Evolutionary conservation across 768 basidiomycete species (phyloP).

Genomic region (Lyophyllum shimeji): DNA sequence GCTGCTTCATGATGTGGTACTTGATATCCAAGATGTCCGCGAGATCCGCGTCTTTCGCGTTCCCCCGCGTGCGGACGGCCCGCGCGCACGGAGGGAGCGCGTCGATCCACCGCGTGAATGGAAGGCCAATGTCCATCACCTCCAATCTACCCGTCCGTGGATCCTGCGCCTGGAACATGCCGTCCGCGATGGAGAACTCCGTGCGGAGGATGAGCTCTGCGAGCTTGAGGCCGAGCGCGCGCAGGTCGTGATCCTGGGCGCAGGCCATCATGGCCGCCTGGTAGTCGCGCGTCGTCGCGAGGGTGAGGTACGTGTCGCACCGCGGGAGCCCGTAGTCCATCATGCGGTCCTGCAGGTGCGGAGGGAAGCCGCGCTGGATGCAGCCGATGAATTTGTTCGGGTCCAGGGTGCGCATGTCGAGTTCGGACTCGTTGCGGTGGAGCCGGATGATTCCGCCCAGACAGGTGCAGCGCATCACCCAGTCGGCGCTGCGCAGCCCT

Average conservation of each 20-base stretch:
- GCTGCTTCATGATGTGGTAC: constrained; percentile 47
- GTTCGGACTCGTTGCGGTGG: constrained; percentile 40
- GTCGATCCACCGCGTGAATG: constrained; percentile 60
- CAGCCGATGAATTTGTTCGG: constrained; percentile 45
- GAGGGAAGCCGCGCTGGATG: constrained; percentile 42
- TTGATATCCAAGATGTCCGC: constrained; percentile 72
- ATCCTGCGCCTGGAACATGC: constrained; percentile 47
- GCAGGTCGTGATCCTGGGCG: constrained; percentile 47
- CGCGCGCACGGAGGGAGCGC: constrained; percentile 58
- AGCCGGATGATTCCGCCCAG: constrained; percentile 56
- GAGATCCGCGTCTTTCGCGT: constrained; percentile 41
- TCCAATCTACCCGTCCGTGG: constrained; percentile 41
- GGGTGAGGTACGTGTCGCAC: constrained; percentile 48
- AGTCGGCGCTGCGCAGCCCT: constrained; percentile 53
- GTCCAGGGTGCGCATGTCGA: constrained; percentile 47
- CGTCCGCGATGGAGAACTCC: constrained; percentile 63
- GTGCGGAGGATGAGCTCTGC: constrained; percentile 51
- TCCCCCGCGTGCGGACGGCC: constrained; percentile 48
- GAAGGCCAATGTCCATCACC: constrained; percentile 47
- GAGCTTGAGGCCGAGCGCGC: constrained; percentile 48
- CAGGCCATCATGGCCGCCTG: constrained; percentile 54
- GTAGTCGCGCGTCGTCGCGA: constrained; percentile 40
- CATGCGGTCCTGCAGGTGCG: constrained; percentile 44
- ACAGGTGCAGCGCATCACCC: constrained; percentile 49
- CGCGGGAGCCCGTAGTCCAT: constrained; percentile 45